Conservation (phyloP, 805 yeast species). For the Metschnikowia shivogae region DNA sequence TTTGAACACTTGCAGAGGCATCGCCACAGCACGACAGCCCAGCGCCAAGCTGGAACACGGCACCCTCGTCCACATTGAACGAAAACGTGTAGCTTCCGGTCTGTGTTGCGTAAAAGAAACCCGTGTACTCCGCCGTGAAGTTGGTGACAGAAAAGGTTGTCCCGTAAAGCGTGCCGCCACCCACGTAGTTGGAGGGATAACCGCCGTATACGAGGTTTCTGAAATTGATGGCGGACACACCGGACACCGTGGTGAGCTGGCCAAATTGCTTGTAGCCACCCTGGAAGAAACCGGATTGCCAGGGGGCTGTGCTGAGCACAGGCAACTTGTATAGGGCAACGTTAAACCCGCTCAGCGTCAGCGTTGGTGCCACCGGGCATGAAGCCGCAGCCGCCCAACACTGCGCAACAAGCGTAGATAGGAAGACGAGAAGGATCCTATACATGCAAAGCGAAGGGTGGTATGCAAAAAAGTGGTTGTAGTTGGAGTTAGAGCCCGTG, state of each 20-base stretch:
- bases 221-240: constrained; percentile 2
- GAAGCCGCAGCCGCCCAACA: too few species aligned
- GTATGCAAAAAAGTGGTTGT: too few species aligned
- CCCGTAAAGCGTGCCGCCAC: constrained; percentile 1
- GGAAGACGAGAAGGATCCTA: too few species aligned
- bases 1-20: constrained; percentile 1
- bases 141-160: constrained; percentile 3
- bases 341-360: constrained; percentile 1
- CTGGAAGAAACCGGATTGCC: constrained; percentile 5
- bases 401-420: too few species aligned
- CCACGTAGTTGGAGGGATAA: neutral
- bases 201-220: too few species aligned
- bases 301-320: neutral
- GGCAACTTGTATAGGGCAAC: constrained; percentile 7
- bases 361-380: too few species aligned
- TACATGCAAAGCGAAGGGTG: too few species aligned
- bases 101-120: constrained; percentile 8
- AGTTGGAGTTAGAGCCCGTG: too few species aligned
- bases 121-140: constrained; percentile 6
- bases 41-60: constrained; percentile 5
- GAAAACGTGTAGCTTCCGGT: constrained; percentile 7
- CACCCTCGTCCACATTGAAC: constrained; percentile 8
- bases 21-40: constrained; percentile 6
- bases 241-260: neutral
- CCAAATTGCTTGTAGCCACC: constrained; percentile 6